Evolutionary conservation across 306 rosid genomes (phyloP), one percentile per base, ranked within the genome.

Genomic region (Pyrus bretschneideri): DNA sequence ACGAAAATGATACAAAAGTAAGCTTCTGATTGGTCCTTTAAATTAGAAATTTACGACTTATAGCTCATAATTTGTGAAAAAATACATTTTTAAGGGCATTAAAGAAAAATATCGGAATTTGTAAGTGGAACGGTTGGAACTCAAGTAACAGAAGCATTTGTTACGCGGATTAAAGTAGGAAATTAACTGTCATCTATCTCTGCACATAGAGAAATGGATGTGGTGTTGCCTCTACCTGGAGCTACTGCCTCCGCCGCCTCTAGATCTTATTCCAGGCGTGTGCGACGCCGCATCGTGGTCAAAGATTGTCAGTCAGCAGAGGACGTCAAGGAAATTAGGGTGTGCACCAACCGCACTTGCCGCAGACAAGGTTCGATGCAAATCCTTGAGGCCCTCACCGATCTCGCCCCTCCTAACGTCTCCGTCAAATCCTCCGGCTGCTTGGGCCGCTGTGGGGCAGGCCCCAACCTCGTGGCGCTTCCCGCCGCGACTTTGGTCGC

Each of bases 281-380:
- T 44, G 46, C 25, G 17, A 59, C 31, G 18, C 17, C 64, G 17
- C 12, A 59, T 11, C 11, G 64, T 23, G 30, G 64, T 44, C 13
- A 44, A 44, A 10, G 14, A 44, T 44, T 44, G 46, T 10, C 13
- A 44, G 14, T 23, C 63, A 11, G 30, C 23, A 5, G 12, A 30
- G 25, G 25, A 57, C 9, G 18, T 59, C 5, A 5, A 72, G 59
- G 97, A 91, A 82, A 84, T 94, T 73, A 87, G 93, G 19, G 96
- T 94, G 3, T 94, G 98, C 84, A 87, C 95, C 19, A 94, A 91
- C 84, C 92, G 96, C 29, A 85, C 86, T 46, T 91, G 96, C 87
- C 95, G 98, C 4, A 86, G 78, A 45, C 97, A 91, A 71, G 98
- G 97, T 12, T 91, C 98, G 18, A 74, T 90, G 64, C 89, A 88